A percentile compares a stretch with the other conserved stretches of the same genome.
These are phyloP conservation scores for Phytopythium kandeliae DNA, from an alignment of 352 stramenopile species.

Conservation along the genomic window DNA sequence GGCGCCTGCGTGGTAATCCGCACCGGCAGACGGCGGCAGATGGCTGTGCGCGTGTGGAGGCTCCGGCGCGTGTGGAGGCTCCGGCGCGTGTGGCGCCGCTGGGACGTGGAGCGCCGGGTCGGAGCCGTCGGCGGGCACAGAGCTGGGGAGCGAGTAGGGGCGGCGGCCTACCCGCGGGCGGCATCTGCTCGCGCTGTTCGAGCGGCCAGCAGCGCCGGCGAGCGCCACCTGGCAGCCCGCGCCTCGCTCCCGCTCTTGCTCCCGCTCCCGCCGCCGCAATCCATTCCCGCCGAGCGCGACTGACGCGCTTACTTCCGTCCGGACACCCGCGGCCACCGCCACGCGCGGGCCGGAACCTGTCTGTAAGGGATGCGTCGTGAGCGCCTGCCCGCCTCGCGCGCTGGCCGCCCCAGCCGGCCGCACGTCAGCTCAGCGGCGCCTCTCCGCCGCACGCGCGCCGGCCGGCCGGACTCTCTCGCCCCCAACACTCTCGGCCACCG, in stretches of 20 bases:
- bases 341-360: too few relatives aligned
- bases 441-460: too few relatives aligned
- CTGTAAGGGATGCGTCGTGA: too few relatives aligned
- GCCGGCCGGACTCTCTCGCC: background rate
- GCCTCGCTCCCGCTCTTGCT: too few relatives aligned
- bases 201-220: background rate
- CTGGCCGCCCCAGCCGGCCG: too few relatives aligned
- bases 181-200: conserved; percentile 7
- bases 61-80: too few relatives aligned
- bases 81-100: background rate
- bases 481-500: background rate
- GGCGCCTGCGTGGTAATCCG: background rate
- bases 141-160: background rate
- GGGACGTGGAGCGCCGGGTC: background rate
- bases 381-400: too few relatives aligned
- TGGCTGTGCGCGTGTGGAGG: background rate
- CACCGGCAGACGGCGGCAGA: background rate
- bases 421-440: too few relatives aligned
- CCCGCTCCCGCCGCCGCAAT: too few relatives aligned
- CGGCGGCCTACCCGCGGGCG: background rate
- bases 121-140: background rate
- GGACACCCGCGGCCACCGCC: too few relatives aligned
- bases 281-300: too few relatives aligned
- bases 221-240: background rate
- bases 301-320: too few relatives aligned